Evolutionary conservation across 345 rosid genomes (phyloP).

Genomic region (Pistacia vera): DNA sequence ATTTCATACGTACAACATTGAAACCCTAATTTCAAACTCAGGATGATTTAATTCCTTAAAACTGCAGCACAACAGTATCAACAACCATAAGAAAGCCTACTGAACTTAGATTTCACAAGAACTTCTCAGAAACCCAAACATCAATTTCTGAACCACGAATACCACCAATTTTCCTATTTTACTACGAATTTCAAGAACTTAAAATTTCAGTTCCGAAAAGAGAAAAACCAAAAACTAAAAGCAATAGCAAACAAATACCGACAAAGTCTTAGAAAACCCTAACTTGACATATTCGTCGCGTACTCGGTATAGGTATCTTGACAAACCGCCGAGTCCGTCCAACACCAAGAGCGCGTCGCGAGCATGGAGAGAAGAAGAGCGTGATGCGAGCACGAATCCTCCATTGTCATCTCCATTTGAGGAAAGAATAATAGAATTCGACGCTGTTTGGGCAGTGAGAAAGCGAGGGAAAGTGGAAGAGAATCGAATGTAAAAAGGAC

Average conservation of each 20-base stretch:
- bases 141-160: constrained; percentile 5
- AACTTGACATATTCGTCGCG: constrained; percentile 60
- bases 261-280: constrained; percentile 26
- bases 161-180: constrained; percentile 18
- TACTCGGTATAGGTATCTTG: constrained; percentile 39
- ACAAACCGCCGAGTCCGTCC: constrained; percentile 51
- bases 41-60: background rate
- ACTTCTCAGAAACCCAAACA: constrained; percentile 26
- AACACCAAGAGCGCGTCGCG: constrained; percentile 44
- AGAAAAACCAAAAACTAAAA: constrained; percentile 13
- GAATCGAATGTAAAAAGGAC: background rate
- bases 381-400: constrained; percentile 42
- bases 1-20: background rate
- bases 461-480: constrained; percentile 16
- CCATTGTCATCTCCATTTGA: constrained; percentile 63
- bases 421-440: background rate
- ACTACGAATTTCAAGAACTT: constrained; percentile 23
- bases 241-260: background rate
- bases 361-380: constrained; percentile 41
- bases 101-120: constrained; percentile 21
- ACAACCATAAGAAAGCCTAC: constrained; percentile 26
- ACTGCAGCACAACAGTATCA: constrained; percentile 7
- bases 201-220: constrained; percentile 24
- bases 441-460: constrained; percentile 24
- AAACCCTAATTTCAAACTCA: constrained; percentile 21